A percentile compares a stretch with the other conserved stretches of the same genome.
Evolutionary conservation across 2,329 filamentous ascomycete genomes (phyloP).

Genomic region (Fusarium piperis): DNA sequence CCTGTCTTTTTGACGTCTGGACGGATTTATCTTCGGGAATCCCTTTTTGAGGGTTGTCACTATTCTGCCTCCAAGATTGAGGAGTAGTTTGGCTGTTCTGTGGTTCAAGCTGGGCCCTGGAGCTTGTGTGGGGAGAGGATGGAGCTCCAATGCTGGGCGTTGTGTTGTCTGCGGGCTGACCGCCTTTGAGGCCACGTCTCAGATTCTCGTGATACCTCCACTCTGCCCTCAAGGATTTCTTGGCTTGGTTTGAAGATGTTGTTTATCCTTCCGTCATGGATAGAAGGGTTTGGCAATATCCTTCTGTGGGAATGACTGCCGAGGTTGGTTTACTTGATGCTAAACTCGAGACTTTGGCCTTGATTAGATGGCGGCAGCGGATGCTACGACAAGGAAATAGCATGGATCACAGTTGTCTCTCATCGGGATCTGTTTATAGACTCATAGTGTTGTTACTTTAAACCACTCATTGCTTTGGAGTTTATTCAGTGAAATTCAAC

Average conservation of each 20-base stretch:
- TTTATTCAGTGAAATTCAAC: background rate
- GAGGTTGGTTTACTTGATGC: background rate
- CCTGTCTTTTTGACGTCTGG: constrained; percentile 10
- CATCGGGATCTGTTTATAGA: background rate
- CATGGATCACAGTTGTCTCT: background rate
- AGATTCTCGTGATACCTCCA: background rate
- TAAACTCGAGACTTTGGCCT: background rate
- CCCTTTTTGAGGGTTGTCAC: background rate
- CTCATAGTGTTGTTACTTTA: background rate
- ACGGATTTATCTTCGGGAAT: background rate
- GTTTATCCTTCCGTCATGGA: background rate
- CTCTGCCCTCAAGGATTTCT: background rate
- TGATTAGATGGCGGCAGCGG: background rate
- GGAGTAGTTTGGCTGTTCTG: background rate
- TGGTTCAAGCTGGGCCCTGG: background rate
- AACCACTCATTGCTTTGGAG: background rate
- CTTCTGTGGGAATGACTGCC: background rate
- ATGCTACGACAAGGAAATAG: background rate
- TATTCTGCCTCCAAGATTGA: background rate
- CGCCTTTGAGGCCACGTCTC: background rate
- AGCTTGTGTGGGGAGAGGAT: background rate
- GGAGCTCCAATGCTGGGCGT: background rate
- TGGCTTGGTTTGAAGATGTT: background rate
- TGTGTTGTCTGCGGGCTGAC: background rate
- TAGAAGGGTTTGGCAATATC: background rate